Evolutionary conservation across 371 early-diverging fungal genomes (phyloP).

Genomic region (Actinomucor elegans): DNA sequence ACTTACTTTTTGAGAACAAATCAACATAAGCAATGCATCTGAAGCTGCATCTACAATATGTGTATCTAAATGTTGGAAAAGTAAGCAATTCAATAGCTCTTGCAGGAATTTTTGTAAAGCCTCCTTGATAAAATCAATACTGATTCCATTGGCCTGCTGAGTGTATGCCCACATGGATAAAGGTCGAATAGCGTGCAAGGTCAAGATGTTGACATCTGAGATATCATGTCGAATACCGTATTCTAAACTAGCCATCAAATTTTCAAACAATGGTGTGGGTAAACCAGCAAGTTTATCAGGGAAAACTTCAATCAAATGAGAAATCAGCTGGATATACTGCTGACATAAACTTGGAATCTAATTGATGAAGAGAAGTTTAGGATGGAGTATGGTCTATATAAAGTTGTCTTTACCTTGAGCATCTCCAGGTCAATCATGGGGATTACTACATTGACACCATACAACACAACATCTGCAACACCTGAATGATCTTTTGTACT

Average conservation of each 20-base stretch:
- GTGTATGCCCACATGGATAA: conserved; percentile 56
- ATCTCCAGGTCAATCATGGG: conserved; percentile 74
- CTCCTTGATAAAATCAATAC: conserved; percentile 38
- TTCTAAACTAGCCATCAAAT: conserved; percentile 65
- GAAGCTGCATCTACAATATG: conserved; percentile 60
- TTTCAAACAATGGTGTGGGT: conserved; percentile 54
- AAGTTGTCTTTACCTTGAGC: conserved; percentile 54
- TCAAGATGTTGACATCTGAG: conserved; percentile 57
- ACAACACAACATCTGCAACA: conserved; percentile 70
- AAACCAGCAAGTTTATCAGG: conserved; percentile 63
- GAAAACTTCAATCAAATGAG: conserved; percentile 65
- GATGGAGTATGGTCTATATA: not conserved
- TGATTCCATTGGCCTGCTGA: conserved; percentile 24
- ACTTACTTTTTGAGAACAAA: conserved; percentile 54
- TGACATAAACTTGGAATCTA: conserved; percentile 72
- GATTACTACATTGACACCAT: conserved; percentile 65
- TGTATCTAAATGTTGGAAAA: conserved; percentile 64
- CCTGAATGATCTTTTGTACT: conserved; percentile 26
- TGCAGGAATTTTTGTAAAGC: conserved; percentile 56
- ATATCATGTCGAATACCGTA: conserved; percentile 66
- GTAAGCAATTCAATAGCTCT: conserved; percentile 49
- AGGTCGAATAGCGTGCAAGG: conserved; percentile 64
- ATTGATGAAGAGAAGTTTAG: not conserved
- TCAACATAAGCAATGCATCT: conserved; percentile 59
- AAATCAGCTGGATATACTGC: conserved; percentile 67